Evolutionary conservation across 164 flowering plant genomes (phyloP), one percentile per base, ranked within the genome.

Genomic region (Cinnamomum micranthum): DNA sequence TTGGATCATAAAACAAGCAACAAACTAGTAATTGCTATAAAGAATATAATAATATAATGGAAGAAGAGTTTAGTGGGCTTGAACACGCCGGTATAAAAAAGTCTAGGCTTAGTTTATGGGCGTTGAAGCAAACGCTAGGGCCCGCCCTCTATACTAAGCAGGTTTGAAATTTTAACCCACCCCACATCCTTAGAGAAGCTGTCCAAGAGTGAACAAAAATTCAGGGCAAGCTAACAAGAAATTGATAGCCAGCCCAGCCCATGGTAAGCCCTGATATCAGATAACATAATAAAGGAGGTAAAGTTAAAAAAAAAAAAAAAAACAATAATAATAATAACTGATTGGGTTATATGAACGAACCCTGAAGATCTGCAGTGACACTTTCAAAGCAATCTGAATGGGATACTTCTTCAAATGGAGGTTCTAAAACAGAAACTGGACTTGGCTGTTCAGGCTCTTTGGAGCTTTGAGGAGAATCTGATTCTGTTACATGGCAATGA

Each of bases 391-490:
- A 89, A 60, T 94, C 95, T 52, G 94, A 84, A 80, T 90, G 80
- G 72, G 91, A 84, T 7, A 75, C n/a, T 65, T 95, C 97, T 33
- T 69, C 68, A 77, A 87, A 92, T 74, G 92, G 80, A 76, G 86
- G 83, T 79, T 91, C 93, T 64, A 95, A 79, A 75, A 91, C 87
- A 55, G 98, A 95, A 81, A 88, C 83, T 23, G 97, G 95, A 80
- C 95, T 95, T 12, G 92, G 94, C 74, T 90, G 92, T 63, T 87
- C 93, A 69, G 86, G 84, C 59, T 88, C 96, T 80, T 90, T 90
- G 33, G 84, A 83, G 77, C 86, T 83, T 76, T 74, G 84, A 31
- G 86, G 80, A 78, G 93, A 83, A 78, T 85, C 89, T 31, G 81
- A 66, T 75, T 87, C 88, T 77, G 80, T 60, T 50, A 68, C 80